Percentiles rank a stretch among this genome's conserved stretches.
Conservation (phyloP, 2,329 filamentous ascomycete genomes). For the Paramyrothecium roridum region DNA sequence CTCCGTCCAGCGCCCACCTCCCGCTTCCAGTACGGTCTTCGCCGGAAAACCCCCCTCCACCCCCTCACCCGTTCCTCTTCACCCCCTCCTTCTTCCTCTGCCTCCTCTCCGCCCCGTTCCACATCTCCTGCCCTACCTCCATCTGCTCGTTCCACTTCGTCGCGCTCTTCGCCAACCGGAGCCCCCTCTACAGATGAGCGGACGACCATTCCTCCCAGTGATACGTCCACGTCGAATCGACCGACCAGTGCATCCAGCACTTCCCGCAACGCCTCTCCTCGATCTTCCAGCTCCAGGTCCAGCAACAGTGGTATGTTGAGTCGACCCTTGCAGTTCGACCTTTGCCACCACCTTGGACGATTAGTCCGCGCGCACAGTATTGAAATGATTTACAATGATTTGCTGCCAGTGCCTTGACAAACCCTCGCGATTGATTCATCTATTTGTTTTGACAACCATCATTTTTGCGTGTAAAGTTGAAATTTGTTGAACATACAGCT, state of each 20-base stretch:
- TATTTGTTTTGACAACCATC: not conserved
- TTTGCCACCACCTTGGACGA: not conserved
- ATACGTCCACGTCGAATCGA: not conserved
- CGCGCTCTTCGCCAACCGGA: not conserved
- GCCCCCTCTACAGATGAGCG: conserved; percentile 3
- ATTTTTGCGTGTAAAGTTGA: not conserved
- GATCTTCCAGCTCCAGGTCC: not conserved
- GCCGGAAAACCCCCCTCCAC: conserved; percentile 2
- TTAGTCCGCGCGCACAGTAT: not conserved
- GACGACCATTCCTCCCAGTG: conserved; percentile 1
- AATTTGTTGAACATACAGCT: conserved; percentile 6
- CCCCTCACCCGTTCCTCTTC: too few species aligned
- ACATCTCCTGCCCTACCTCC: conserved; percentile 8
- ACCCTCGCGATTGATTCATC: not conserved
- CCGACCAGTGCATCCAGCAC: too few species aligned
- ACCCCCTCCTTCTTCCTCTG: conserved; percentile 15
- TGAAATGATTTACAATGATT: not conserved
- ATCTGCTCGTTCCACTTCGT: not conserved
- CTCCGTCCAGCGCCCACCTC: conserved; percentile 20
- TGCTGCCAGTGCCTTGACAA: not conserved
- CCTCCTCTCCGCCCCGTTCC: conserved; percentile 12
- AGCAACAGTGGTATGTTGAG: not conserved
- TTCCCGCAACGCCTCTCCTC: too few species aligned
- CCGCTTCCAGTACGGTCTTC: conserved; percentile 12
- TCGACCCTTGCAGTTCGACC: not conserved